Evolutionary conservation across 1,284 basidiomycete genomes (phyloP), one percentile per base, ranked within the genome.

Genomic region (Microbotryum intermedium): DNA sequence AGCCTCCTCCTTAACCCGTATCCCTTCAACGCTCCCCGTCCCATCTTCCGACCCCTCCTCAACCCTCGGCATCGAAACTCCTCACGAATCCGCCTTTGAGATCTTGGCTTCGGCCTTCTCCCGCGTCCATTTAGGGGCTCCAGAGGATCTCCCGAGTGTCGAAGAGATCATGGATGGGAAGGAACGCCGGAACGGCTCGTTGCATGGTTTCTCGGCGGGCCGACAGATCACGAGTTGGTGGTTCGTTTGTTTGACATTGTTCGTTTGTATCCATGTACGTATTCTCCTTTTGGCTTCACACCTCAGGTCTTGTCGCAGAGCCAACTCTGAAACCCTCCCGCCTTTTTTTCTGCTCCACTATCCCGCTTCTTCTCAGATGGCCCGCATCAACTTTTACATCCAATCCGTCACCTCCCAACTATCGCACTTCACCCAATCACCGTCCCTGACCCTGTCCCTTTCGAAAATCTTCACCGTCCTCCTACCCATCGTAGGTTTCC

Each of bases 341-440:
- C n/a, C 42, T 4, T 8, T 11, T 55, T 48, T 54, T 49, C 71
- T 26, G 67, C 72, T 28, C 61, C 34, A 13, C 10, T 13, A 11
- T 39, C 16, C 11, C 13, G 1, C 34, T n/a, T 39, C 34, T 5
- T 62, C 70, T 23, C 68, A 74, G 53, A 74, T 73, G 72, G 71
- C 72, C 9, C 69, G 76, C 3, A 75, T 76, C 69, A 77, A 77
- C 64, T 77, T 73, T 69, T 74, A 73, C 58, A 73, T 76, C 49
- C 71, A 72, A 29, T 75, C 75, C 2, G 72, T 74, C n/a, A 66
- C 69, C 47, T 65, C 70, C 10, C 76, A 77, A 64, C 67, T 76
- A 1, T 47, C 69, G 21, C 74, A 69, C 59, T 76, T 74, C 64
- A 72, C 75, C 4, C 57, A 67, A 4, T 66, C 73, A 34, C 57